Evolutionary conservation across 2,329 filamentous ascomycete genomes (phyloP), one percentile per base, ranked within the genome.

Genomic region (Trichoderma simmonsii): DNA sequence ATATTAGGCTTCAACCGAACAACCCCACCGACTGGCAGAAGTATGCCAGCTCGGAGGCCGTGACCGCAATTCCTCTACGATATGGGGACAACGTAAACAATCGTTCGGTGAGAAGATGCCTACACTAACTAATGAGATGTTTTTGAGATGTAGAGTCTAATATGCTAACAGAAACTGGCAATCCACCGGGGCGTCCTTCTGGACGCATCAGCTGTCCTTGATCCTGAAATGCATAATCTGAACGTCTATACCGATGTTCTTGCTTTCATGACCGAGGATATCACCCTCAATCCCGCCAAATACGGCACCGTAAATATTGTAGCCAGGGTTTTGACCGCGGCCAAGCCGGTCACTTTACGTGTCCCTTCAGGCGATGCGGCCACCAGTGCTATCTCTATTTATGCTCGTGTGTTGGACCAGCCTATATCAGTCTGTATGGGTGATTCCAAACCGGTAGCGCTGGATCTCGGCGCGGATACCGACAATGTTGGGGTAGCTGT

Each of bases 111-210:
- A 57, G 54, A 51, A 21, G 6, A 3, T 24, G 11, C 9, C 5
- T 1, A 11, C 3, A n/a, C 7, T 26, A 6, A 57, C 1, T 26
- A 6, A 57, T 0, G 4, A 9, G 4, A 18, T 15, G 2, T 3
- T 8, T 18, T 30, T 11, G 14, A 30, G 12, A 11, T 26, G 2
- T 11, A 4, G 6, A 11, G 24, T 1, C 54, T 57, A 26, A 57
- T 4, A 2, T 18, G 26, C 28, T 30, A 14, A 2, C 26, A 57
- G 54, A 28, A 28, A 28, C 3, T 57, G 4, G 54, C 54, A 28
- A 57, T 30, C 14, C 54, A 57, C 54, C 54, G 54, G 24, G 54
- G 54, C 1, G 3, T 57, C 26, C 30, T 57, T 30, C 26, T 57
- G 7, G 54, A 57, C 26, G 54, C 54, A n/a, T 18, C 24, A n/a